These are phyloP conservation scores for Cryptococcus sp. DNA, from an alignment of 1,284 basidiomycete species.

Conservation along the genomic window DNA sequence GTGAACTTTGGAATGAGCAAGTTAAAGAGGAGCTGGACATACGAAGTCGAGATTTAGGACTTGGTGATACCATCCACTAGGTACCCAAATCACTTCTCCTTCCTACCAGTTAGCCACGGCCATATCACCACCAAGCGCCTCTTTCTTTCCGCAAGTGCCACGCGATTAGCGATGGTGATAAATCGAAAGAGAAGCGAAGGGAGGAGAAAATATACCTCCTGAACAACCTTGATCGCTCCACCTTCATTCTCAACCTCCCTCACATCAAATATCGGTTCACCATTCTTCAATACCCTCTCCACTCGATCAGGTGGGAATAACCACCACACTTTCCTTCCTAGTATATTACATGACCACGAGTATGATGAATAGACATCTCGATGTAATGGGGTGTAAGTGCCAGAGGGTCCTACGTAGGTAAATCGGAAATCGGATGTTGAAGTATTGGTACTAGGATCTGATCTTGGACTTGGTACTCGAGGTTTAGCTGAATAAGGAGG, in stretches of 20 bases:
- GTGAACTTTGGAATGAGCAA: neutral
- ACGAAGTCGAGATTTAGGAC: constrained; percentile 46
- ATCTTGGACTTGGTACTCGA: neutral
- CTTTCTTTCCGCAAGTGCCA: neutral
- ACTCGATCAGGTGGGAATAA: constrained; percentile 52
- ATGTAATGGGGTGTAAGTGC: constrained; percentile 51
- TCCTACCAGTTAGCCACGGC: constrained; percentile 29
- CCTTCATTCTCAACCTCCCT: constrained; percentile 35
- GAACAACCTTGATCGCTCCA: constrained; percentile 33
- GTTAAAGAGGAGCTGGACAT: too few relatives aligned
- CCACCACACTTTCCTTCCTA: constrained; percentile 55
- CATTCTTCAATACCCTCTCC: constrained; percentile 15
- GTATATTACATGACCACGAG: constrained; percentile 57
- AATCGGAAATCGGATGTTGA: constrained; percentile 39
- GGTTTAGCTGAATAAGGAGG: constrained; percentile 27
- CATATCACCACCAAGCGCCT: neutral
- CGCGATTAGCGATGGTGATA: too few relatives aligned
- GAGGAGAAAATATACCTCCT: too few relatives aligned
- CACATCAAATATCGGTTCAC: constrained; percentile 42
- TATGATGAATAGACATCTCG: constrained; percentile 57
- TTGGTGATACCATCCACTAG: constrained; percentile 50
- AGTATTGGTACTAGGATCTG: constrained; percentile 7
- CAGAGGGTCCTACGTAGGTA: constrained; percentile 49
- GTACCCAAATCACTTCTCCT: constrained; percentile 52
- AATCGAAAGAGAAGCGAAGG: too few relatives aligned